These are phyloP conservation scores for Apiospora aurea DNA, from an alignment of 2,329 filamentous ascomycete genomes.

Conservation along the genomic window DNA sequence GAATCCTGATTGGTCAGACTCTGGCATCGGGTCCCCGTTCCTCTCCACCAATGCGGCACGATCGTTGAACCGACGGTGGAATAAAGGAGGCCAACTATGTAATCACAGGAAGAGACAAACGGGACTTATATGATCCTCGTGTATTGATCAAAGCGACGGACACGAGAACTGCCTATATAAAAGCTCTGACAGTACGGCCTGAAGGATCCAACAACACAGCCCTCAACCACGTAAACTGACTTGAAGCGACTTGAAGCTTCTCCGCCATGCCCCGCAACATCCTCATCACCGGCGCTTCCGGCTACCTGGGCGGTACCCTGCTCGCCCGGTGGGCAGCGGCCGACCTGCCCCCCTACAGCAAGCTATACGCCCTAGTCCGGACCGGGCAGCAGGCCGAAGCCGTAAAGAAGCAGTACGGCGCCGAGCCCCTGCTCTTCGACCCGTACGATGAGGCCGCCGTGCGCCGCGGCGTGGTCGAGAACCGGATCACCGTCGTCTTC, in stretches of 20 bases:
- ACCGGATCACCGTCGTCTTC: slow-evolving; percentile 56
- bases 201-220: neutral
- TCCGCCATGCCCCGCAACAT: slow-evolving; percentile 45
- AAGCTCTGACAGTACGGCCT: neutral
- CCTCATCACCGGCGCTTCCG: slow-evolving; percentile 59
- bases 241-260: too few relatives aligned
- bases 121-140: neutral
- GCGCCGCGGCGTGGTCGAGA: slow-evolving; percentile 45
- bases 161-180: neutral
- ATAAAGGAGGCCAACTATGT: neutral
- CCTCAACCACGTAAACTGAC: neutral
- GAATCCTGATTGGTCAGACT: neutral
- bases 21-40: neutral
- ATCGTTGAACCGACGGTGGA: neutral
- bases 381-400: slow-evolving; percentile 51
- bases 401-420: slow-evolving; percentile 49
- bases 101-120: neutral
- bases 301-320: slow-evolving; percentile 60
- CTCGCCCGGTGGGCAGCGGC: slow-evolving; percentile 48
- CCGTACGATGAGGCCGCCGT: slow-evolving; percentile 46
- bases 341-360: slow-evolving; percentile 49
- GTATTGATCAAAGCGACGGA: neutral
- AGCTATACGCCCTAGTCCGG: slow-evolving; percentile 55
- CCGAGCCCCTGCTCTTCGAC: slow-evolving; percentile 50
- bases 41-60: neutral